These are phyloP conservation scores for Diplogelasinospora grovesii DNA, from an alignment of 495 filamentous ascomycete genomes.

Conservation along the genomic window DNA sequence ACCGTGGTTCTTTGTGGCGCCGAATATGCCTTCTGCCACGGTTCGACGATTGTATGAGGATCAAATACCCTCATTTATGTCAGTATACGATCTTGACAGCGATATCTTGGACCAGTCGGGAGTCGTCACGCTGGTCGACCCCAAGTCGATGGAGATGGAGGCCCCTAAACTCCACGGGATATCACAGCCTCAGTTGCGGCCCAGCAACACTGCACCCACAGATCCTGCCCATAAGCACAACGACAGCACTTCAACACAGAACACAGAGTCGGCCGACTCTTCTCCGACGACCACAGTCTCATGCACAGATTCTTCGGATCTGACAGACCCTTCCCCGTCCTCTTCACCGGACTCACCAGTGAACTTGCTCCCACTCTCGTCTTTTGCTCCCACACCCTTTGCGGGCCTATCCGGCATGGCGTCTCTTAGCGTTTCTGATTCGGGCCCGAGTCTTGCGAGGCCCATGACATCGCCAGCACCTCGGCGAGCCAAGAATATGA, in stretches of 20 bases:
- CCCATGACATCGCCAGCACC: constrained; percentile 65
- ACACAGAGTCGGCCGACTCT: constrained; percentile 82
- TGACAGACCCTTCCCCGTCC: constrained; percentile 84
- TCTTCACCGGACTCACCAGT: constrained; percentile 86
- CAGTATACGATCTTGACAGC: constrained; percentile 53
- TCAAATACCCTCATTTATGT: constrained; percentile 68
- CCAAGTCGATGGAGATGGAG: constrained; percentile 32
- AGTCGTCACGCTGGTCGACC: constrained; percentile 38
- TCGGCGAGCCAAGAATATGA: constrained; percentile 78
- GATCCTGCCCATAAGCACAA: constrained; percentile 49
- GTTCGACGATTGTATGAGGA: constrained; percentile 51
- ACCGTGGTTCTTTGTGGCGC: constrained; percentile 5
- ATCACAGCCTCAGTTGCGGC: constrained; percentile 28
- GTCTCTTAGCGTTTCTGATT: constrained; percentile 34
- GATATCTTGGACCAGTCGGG: constrained; percentile 38
- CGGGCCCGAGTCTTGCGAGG: constrained; percentile 33
- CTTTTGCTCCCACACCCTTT: constrained; percentile 45
- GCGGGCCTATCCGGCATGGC: constrained; percentile 39
- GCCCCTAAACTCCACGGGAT: constrained; percentile 21
- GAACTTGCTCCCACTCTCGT: constrained; percentile 51
- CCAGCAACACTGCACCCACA: constrained; percentile 26
- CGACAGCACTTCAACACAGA: constrained; percentile 69
- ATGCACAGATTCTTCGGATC: constrained; percentile 78
- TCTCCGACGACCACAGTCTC: constrained; percentile 95
- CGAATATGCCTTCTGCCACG: constrained; percentile 49